Evolutionary conservation across 352 stramenopile genomes (phyloP).

Genomic region (Phytophthora melonis): DNA sequence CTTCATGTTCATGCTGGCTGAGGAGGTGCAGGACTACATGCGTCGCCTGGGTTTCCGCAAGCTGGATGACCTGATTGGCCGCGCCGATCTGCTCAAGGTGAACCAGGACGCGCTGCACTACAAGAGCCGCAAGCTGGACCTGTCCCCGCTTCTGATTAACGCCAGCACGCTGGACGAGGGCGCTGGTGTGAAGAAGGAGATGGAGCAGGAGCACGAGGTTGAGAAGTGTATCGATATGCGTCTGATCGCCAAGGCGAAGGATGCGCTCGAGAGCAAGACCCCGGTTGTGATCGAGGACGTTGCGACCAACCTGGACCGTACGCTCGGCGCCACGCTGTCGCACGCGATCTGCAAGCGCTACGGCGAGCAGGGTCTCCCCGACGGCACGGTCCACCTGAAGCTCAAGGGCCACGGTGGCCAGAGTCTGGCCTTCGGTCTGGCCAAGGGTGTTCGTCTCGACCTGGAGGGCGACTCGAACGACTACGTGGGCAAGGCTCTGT

Average conservation of each 20-base stretch:
- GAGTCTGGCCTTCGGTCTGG: constrained; percentile 94
- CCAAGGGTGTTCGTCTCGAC: constrained; percentile 94
- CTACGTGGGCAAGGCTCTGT: constrained; percentile 96
- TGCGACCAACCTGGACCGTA: constrained; percentile 95
- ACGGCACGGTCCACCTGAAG: constrained; percentile 95
- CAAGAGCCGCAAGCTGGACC: constrained; percentile 89
- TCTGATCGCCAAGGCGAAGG: constrained; percentile 89
- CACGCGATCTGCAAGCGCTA: constrained; percentile 95
- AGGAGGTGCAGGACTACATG: constrained; percentile 92
- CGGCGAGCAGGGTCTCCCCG: constrained; percentile 90
- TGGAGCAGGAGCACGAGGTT: constrained; percentile 91
- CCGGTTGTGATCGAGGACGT: constrained; percentile 67
- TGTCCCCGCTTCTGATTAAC: constrained; percentile 94
- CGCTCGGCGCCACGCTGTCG: constrained; percentile 94
- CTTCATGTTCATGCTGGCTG: constrained; percentile 97
- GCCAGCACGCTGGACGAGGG: constrained; percentile 93
- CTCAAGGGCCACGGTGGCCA: constrained; percentile 94
- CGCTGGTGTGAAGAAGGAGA: constrained; percentile 83
- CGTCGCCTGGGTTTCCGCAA: constrained; percentile 90
- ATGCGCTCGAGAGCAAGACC: constrained; percentile 86
- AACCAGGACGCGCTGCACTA: constrained; percentile 77
- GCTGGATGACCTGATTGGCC: constrained; percentile 95
- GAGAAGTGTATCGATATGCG: constrained; percentile 92
- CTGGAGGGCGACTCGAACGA: constrained; percentile 96
- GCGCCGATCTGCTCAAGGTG: constrained; percentile 94